Conservation (phyloP, 192 early-diverging fungal species). For the Linnemannia elongata region DNA sequence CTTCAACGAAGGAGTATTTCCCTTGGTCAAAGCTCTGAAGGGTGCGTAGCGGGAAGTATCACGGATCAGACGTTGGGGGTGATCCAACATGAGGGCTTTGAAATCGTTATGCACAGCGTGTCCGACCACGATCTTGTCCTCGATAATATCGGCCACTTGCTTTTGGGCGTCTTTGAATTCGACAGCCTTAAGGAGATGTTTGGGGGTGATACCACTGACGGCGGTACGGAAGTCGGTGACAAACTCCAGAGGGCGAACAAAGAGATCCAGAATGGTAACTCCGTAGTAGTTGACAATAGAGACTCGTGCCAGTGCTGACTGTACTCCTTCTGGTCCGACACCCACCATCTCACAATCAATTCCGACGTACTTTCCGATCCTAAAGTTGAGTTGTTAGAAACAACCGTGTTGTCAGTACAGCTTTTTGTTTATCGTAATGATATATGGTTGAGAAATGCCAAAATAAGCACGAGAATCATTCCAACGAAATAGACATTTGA, state of each 20-base stretch:
- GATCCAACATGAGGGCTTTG: conserved; percentile 80
- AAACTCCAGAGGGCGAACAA: conserved; percentile 82
- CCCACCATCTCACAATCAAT: conserved; percentile 99
- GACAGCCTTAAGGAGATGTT: conserved; percentile 72
- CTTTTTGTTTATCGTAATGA: neutral
- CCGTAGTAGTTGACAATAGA: conserved; percentile 96
- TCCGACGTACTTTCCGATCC: conserved; percentile 88
- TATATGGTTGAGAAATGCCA: neutral
- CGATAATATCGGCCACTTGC: conserved; percentile 83
- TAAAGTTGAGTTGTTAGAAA: neutral
- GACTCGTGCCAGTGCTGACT: conserved; percentile 94
- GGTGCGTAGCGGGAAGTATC: conserved; percentile 88
- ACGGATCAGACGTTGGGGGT: conserved; percentile 82
- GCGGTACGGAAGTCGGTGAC: conserved; percentile 96
- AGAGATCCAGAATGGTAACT: conserved; percentile 85
- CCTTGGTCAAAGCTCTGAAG: conserved; percentile 76
- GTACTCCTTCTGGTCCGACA: conserved; percentile 83
- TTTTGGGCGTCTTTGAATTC: conserved; percentile 86
- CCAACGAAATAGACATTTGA: neutral
- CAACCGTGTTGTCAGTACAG: neutral
- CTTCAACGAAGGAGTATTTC: conserved; percentile 78
- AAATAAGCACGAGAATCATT: neutral
- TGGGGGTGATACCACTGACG: conserved; percentile 92
- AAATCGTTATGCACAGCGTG: conserved; percentile 95
- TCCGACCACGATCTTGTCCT: conserved; percentile 90